A percentile compares a stretch with the other conserved stretches of the same genome.
phyloP scores from a whole-genome alignment of 2,329 filamentous ascomycete species.

The Kalaharituber pfeilii region DNA sequence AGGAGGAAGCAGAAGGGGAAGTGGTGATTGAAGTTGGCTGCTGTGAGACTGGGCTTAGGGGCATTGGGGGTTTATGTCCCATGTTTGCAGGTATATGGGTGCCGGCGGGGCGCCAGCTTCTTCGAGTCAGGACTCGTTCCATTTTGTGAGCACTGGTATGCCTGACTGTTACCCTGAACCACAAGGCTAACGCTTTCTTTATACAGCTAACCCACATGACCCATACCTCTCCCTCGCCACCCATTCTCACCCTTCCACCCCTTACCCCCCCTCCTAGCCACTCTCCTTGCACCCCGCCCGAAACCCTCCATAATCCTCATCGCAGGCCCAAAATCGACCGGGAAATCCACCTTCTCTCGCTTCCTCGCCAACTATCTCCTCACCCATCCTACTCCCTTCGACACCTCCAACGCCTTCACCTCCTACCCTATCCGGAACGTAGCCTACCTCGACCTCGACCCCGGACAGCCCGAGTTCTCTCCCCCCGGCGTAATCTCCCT shows the following conservation, averaged over 20 bases:
- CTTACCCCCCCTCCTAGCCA: slow-evolving; percentile 13
- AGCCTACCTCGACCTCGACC: slow-evolving; percentile 56
- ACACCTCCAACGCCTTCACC: slow-evolving; percentile 18
- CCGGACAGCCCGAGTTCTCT: slow-evolving; percentile 58
- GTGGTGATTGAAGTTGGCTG: slow-evolving; percentile 42
- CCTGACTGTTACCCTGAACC: too few species aligned
- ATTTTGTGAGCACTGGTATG: slow-evolving; percentile 21
- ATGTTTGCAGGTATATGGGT: slow-evolving; percentile 50
- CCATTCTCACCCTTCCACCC: slow-evolving; percentile 20
- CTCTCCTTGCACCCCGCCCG: slow-evolving; percentile 2
- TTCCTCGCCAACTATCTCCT: slow-evolving; percentile 13
- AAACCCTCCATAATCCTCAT: slow-evolving; percentile 16
- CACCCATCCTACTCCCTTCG: too few species aligned
- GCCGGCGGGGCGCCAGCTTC: slow-evolving; percentile 26
- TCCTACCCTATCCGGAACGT: slow-evolving; percentile 27
- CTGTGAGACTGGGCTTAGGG: slow-evolving; percentile 33
- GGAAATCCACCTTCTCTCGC: slow-evolving; percentile 20
- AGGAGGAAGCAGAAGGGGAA: slow-evolving; percentile 22
- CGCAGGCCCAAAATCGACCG: slow-evolving; percentile 19
- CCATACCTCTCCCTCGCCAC: slow-evolving; percentile 27
- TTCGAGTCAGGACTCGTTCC: slow-evolving; percentile 23
- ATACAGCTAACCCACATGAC: background rate
- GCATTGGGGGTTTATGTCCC: slow-evolving; percentile 44
- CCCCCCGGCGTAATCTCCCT: slow-evolving; percentile 54
- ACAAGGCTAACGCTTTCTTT: too few species aligned